phyloP scores from a whole-genome alignment of 2,329 filamentous ascomycete genomes.

The Tolypocladium tropicale region DNA sequence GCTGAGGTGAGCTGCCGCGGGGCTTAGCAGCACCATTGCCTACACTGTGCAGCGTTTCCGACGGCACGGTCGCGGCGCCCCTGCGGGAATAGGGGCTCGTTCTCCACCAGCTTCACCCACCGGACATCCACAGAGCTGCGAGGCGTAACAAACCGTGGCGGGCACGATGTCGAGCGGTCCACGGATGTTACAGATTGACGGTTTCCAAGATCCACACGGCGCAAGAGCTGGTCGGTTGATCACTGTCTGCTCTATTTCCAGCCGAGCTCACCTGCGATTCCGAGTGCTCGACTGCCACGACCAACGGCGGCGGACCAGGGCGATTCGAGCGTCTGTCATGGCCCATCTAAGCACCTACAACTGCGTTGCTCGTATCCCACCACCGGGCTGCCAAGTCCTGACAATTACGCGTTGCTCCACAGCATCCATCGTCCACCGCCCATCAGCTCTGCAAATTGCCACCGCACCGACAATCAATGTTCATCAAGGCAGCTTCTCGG shows the following conservation, averaged over 20 bases:
- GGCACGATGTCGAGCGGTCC: background rate
- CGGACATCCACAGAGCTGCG: background rate
- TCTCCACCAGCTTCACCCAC: background rate
- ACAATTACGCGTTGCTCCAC: background rate
- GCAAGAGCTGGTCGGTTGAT: background rate
- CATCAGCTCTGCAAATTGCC: background rate
- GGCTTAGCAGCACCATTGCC: background rate
- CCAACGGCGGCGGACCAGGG: background rate
- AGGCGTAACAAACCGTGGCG: background rate
- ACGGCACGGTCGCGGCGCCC: background rate
- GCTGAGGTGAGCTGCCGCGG: background rate
- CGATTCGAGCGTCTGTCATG: background rate
- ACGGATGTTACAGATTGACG: background rate
- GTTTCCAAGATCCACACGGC: background rate
- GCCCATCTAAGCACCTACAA: background rate
- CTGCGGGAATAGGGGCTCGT: background rate
- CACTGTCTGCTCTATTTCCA: too few species aligned
- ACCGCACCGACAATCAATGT: background rate
- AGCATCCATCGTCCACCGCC: background rate
- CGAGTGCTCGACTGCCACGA: too few species aligned
- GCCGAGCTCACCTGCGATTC: background rate
- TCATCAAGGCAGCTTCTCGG: background rate
- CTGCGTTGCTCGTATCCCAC: background rate
- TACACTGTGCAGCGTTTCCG: background rate
- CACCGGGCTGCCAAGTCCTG: background rate